phyloP scores from a whole-genome alignment of 2,329 filamentous ascomycete species.

The Penicillium crustosum region DNA sequence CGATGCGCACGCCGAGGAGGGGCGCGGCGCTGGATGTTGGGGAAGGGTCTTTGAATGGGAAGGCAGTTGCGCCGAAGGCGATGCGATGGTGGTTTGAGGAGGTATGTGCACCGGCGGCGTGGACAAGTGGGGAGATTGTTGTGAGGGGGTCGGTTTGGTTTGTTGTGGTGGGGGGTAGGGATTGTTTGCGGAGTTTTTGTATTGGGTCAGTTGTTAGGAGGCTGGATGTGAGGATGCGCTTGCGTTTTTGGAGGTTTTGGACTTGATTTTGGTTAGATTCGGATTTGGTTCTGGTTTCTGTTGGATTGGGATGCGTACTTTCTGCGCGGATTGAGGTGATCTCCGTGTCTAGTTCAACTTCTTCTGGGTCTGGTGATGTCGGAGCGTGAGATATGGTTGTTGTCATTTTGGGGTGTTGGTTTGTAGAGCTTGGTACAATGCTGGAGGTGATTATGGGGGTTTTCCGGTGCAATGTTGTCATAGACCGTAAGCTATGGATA shows the following conservation, averaged over 20 bases:
- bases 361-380: conserved; percentile 21
- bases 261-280: conserved; percentile 32
- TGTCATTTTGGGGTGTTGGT: conserved; percentile 7
- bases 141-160: conserved; percentile 25
- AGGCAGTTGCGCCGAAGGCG: conserved; percentile 47
- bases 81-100: conserved; percentile 45
- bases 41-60: conserved; percentile 48
- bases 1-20: conserved; percentile 45
- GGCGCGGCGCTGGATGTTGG: conserved; percentile 28
- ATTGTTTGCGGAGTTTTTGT: conserved; percentile 30
- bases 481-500: not conserved
- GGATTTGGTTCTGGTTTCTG: not conserved
- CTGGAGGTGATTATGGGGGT: not conserved
- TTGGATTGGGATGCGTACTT: conserved; percentile 31
- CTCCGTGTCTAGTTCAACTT: conserved; percentile 41
- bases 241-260: conserved; percentile 39
- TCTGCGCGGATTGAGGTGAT: conserved; percentile 43
- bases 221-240: conserved; percentile 42
- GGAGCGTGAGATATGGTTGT: not conserved
- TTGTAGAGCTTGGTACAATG: not conserved
- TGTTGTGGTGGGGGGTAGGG: conserved; percentile 4
- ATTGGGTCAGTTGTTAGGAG: conserved; percentile 43
- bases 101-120: conserved; percentile 33
- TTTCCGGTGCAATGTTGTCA: not conserved
- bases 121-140: conserved; percentile 36